phyloP scores from a whole-genome alignment of 345 rosid genomes.

The Populus ilicifolia region DNA sequence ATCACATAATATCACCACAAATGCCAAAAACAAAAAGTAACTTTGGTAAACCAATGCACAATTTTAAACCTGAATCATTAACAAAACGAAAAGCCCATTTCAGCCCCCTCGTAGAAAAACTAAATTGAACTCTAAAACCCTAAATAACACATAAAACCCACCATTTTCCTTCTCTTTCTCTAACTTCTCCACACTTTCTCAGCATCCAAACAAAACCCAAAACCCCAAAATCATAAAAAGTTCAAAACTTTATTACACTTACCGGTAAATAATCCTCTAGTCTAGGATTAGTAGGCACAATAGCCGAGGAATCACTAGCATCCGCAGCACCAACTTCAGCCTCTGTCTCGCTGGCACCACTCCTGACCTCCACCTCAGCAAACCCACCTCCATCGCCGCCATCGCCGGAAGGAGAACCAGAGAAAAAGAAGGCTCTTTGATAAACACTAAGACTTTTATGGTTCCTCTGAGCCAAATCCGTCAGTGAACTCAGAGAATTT shows the following conservation, averaged over 20 bases:
- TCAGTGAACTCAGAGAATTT: slow-evolving; percentile 17
- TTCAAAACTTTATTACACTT: slow-evolving; percentile 6
- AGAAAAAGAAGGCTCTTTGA: slow-evolving; percentile 68
- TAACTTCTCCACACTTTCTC: background rate
- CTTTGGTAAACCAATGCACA: background rate
- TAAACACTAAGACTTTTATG: slow-evolving; percentile 21
- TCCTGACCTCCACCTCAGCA: slow-evolving; percentile 45
- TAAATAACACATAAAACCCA: background rate
- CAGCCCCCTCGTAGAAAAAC: background rate
- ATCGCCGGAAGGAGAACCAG: slow-evolving; percentile 43
- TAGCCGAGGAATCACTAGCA: slow-evolving; percentile 68
- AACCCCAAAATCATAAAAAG: background rate
- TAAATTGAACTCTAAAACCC: background rate
- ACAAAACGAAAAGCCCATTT: background rate
- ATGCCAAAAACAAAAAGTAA: background rate
- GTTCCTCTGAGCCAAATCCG: slow-evolving; percentile 7
- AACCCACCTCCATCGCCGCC: slow-evolving; percentile 26
- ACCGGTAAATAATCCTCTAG: slow-evolving; percentile 94
- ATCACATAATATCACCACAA: background rate
- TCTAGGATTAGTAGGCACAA: slow-evolving; percentile 67
- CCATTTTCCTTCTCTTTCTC: background rate
- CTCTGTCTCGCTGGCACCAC: slow-evolving; percentile 33
- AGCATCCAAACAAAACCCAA: background rate
- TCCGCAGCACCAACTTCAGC: slow-evolving; percentile 35
- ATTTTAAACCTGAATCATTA: background rate